These are phyloP conservation scores for Sphaerosporella brunnea DNA, from an alignment of 495 filamentous ascomycete species.

Conservation along the genomic window DNA sequence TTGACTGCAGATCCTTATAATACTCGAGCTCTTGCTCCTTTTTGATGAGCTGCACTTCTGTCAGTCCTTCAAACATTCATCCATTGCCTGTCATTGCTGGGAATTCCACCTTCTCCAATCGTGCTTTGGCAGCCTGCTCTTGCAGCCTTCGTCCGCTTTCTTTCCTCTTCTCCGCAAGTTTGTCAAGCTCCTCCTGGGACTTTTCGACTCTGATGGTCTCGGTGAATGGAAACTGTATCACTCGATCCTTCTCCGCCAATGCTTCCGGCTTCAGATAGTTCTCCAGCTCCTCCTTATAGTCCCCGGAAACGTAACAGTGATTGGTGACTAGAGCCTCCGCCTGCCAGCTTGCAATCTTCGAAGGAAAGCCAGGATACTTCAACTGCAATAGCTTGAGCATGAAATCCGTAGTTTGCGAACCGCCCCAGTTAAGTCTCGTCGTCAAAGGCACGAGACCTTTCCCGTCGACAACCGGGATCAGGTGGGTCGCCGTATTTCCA, in stretches of 20 bases:
- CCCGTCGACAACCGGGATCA: conserved; percentile 79
- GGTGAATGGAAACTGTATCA: conserved; percentile 83
- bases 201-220: conserved; percentile 80
- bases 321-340: conserved; percentile 71
- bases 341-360: conserved; percentile 66
- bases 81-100: no score
- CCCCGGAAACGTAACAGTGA: conserved; percentile 73
- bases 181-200: conserved; percentile 74
- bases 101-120: conserved; percentile 58
- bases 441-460: conserved; percentile 69
- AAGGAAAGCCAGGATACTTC: conserved; percentile 80
- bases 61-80: no score
- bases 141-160: conserved; percentile 82
- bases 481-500: conserved; percentile 78
- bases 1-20: conserved; percentile 61
- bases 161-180: conserved; percentile 76
- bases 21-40: conserved; percentile 94
- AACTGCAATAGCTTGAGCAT: conserved; percentile 70
- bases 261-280: conserved; percentile 71
- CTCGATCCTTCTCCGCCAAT: conserved; percentile 67
- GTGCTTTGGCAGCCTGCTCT: conserved; percentile 92
- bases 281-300: conserved; percentile 60
- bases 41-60: conserved; percentile 41
- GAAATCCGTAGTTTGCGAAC: conserved; percentile 74
- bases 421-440: conserved; percentile 86